Evolutionary conservation across 2,329 filamentous ascomycete genomes (phyloP), one percentile per base, ranked within the genome.

Genomic region (Apiospora aurea): DNA sequence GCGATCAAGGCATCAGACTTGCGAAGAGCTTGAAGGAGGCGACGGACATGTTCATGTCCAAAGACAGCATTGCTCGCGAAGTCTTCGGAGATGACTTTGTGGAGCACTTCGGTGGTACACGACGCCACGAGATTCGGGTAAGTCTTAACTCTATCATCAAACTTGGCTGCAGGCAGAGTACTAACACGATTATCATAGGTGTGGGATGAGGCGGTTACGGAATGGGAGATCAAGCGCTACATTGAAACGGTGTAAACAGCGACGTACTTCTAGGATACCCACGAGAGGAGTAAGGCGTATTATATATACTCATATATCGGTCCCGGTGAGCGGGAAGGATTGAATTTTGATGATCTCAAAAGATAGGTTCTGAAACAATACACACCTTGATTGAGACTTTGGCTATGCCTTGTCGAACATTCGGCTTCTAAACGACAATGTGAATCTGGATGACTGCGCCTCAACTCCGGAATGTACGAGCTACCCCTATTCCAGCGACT

Each of bases 141-240:
- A 68, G 67, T 68, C 0, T 29, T 10, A 2, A 10, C 10, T 18
- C 13, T 38, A 38, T 8, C 10, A 3, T 21, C n/a, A 11, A 5
- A 11, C 4, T 29, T 4, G 26, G 21, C 29, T 11, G 24, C 11
- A 16, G 6, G 16, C 46, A 11, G 46, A n/a, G 11, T 68, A n/a
- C 26, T 44, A 41, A 16, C 24, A 29, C n/a, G 11, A 0, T 13
- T 0, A 13, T n/a, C 11, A 13, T 14, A 68, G 67, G 29, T 70
- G 2, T 99, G 94, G 93, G 95, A 98, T 78, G 96, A 98, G 81
- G 95, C 95, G 2, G 96, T 98, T 7, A 98, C 96, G 26, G 96
- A 98, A 82, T 98, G 96, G 92, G 93, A 95, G 82, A 87, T 94
- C 81, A 90, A 89, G 82, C 87, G 93, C 72, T 95, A 95, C 78